Evolutionary conservation across 2,329 filamentous ascomycete genomes (phyloP).

Genomic region (Hortaea werneckii): DNA sequence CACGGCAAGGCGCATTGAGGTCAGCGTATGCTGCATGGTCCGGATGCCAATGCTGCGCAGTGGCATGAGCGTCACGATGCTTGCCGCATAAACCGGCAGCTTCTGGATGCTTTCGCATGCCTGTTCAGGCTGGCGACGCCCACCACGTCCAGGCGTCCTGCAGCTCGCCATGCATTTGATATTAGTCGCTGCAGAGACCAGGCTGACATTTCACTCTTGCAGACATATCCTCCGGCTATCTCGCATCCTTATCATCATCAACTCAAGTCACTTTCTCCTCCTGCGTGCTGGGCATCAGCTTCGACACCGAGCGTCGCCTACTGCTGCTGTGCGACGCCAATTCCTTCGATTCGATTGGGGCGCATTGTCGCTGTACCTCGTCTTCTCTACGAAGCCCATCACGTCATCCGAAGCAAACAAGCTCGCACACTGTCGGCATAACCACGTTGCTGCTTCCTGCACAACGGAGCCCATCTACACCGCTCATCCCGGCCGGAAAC

Average conservation of each 20-base stretch:
- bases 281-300: neutral
- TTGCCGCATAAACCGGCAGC: slow-evolving; percentile 1
- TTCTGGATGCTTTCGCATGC: slow-evolving; percentile 1
- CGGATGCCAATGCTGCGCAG: neutral
- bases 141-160: neutral
- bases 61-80: neutral
- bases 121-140: slow-evolving; percentile 2
- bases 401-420: neutral
- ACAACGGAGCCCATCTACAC: neutral
- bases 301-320: neutral
- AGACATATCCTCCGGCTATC: neutral
- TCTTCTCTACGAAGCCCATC: slow-evolving; percentile 1
- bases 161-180: slow-evolving; percentile 2
- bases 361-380: neutral
- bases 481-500: too few relatives aligned
- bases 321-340: slow-evolving; percentile 1
- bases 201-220: slow-evolving; percentile 1
- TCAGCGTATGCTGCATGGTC: neutral
- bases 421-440: slow-evolving; percentile 1
- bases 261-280: neutral
- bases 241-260: neutral
- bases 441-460: slow-evolving; percentile 1
- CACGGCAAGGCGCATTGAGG: neutral
- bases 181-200: neutral
- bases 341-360: neutral